These are phyloP conservation scores for Russula brevipes DNA, from an alignment of 768 basidiomycete genomes.

Conservation along the genomic window DNA sequence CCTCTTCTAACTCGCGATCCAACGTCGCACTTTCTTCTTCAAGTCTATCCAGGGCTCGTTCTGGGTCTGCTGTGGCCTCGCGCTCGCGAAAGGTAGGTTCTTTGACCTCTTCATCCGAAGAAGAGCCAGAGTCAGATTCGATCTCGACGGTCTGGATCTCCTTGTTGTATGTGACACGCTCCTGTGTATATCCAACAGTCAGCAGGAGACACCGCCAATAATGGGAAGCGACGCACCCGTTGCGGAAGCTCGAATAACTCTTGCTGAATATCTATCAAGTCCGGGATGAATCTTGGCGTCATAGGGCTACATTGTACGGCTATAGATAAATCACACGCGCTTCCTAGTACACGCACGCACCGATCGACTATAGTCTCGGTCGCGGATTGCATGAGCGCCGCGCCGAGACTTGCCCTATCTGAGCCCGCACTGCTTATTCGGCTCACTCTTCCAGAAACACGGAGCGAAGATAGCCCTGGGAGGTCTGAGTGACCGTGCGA, in stretches of 20 bases:
- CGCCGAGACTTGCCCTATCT: constrained; percentile 41
- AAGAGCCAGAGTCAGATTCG: constrained; percentile 47
- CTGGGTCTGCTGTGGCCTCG: constrained; percentile 61
- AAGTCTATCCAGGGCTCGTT: constrained; percentile 61
- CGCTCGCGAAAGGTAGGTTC: constrained; percentile 63
- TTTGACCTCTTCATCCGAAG: constrained; percentile 69
- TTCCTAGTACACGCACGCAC: constrained; percentile 36
- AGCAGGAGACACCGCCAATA: neutral
- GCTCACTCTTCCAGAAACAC: constrained; percentile 58
- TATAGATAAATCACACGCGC: neutral
- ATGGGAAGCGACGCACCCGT: constrained; percentile 48
- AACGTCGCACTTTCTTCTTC: constrained; percentile 80
- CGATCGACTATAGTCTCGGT: constrained; percentile 68
- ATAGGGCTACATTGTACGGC: constrained; percentile 42
- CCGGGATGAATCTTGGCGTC: constrained; percentile 61
- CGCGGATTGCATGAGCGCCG: constrained; percentile 42
- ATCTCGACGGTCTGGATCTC: constrained; percentile 73
- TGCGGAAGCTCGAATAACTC: constrained; percentile 88
- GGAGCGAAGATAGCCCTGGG: constrained; percentile 36
- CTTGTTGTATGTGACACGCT: constrained; percentile 79
- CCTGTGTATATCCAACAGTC: constrained; percentile 37
- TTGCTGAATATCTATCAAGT: constrained; percentile 83
- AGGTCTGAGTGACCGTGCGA: constrained; percentile 38
- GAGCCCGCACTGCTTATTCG: constrained; percentile 64
- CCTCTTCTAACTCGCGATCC: constrained; percentile 82